Evolutionary conservation across 2,329 filamentous ascomycete genomes (phyloP).

Genomic region (Fusarium sororula): DNA sequence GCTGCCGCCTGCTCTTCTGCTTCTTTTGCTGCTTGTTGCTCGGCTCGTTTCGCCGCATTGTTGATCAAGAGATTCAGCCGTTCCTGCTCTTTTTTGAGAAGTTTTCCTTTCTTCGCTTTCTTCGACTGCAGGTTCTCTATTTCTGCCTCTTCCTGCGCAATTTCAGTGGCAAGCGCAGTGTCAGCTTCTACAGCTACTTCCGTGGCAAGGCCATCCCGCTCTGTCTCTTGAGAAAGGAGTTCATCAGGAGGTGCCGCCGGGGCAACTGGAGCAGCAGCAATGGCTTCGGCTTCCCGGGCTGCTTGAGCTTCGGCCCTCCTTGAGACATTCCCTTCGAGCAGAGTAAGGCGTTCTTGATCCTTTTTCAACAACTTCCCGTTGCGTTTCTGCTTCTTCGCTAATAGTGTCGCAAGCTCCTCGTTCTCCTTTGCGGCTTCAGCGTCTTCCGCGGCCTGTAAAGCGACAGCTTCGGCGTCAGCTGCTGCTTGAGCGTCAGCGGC

Average conservation of each 20-base stretch:
- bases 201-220: slow-evolving; percentile 10
- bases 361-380: slow-evolving; percentile 33
- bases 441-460: slow-evolving; percentile 45
- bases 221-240: slow-evolving; percentile 17
- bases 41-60: slow-evolving; percentile 23
- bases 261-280: slow-evolving; percentile 4
- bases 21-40: slow-evolving; percentile 24
- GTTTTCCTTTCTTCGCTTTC: slow-evolving; percentile 48
- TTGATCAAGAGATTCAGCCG: slow-evolving; percentile 30
- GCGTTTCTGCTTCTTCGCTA: slow-evolving; percentile 35
- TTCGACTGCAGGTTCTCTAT: slow-evolving; percentile 32
- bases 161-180: slow-evolving; percentile 19
- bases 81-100: slow-evolving; percentile 35
- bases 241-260: slow-evolving; percentile 18
- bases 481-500: slow-evolving; percentile 27
- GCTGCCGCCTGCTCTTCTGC: slow-evolving; percentile 27
- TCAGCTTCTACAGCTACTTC: slow-evolving; percentile 29
- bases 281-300: slow-evolving; percentile 25
- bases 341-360: slow-evolving; percentile 33
- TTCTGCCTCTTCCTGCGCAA: slow-evolving; percentile 40
- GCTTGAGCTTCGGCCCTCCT: slow-evolving; percentile 29
- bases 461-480: slow-evolving; percentile 33
- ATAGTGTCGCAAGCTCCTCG: slow-evolving; percentile 28
- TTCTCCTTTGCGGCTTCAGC: slow-evolving; percentile 39
- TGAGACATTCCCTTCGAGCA: slow-evolving; percentile 31